Conservation (phyloP, 106 monocot genomes). For the Xerophyta viscosa region DNA sequence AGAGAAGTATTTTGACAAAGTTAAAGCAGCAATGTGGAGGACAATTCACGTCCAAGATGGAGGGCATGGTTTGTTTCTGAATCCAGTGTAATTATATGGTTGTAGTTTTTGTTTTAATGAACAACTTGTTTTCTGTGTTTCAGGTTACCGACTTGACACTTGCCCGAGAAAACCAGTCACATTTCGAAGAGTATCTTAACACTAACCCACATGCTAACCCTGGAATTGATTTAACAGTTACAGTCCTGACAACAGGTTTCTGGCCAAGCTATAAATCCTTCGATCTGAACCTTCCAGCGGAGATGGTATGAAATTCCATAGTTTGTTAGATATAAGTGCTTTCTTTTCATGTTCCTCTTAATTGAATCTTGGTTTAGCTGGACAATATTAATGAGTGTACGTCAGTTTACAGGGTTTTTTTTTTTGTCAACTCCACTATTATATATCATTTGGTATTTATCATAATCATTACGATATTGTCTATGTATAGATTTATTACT, state of each 20-base stretch:
- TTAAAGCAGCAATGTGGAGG: slow-evolving; percentile 82
- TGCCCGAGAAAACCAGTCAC: slow-evolving; percentile 84
- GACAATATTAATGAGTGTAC: too few species aligned
- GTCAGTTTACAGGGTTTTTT: too few species aligned
- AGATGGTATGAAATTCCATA: slow-evolving; percentile 64
- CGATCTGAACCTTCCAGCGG: slow-evolving; percentile 87
- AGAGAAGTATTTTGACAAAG: slow-evolving; percentile 69
- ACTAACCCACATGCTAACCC: slow-evolving; percentile 52
- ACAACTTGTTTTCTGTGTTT: slow-evolving; percentile 2
- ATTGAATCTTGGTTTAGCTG: too few species aligned
- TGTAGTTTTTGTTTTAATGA: too few species aligned
- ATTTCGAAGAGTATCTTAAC: slow-evolving; percentile 83
- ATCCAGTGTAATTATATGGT: too few species aligned
- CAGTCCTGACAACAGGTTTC: slow-evolving; percentile 95
- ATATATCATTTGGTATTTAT: too few species aligned
- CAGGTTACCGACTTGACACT: slow-evolving; percentile 94
- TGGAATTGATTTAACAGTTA: slow-evolving; percentile 88
- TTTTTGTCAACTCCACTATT: too few species aligned
- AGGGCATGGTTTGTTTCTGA: slow-evolving; percentile 55
- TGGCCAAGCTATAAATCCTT: slow-evolving; percentile 95
- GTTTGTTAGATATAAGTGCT: too few species aligned
- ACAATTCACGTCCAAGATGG: slow-evolving; percentile 87
- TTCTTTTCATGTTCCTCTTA: too few species aligned
- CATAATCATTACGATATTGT: too few species aligned
- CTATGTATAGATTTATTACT: too few species aligned